These are phyloP conservation scores for Myxozyma kluyveri DNA, from an alignment of 805 yeast genomes.

Conservation along the genomic window DNA sequence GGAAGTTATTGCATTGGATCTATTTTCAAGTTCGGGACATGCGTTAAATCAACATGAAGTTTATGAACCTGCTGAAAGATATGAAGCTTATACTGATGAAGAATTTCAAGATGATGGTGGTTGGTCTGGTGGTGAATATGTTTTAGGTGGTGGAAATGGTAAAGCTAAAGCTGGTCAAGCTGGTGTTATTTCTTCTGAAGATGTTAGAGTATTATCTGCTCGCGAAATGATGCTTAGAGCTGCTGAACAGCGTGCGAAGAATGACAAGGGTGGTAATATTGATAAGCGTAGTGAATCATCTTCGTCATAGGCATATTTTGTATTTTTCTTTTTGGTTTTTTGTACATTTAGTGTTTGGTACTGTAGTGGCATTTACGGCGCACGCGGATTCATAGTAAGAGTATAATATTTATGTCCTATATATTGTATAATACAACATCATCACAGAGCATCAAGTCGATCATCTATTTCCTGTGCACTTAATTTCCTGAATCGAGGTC, in stretches of 20 bases:
- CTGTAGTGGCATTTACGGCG: too few relatives aligned
- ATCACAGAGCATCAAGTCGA: constrained; percentile 81
- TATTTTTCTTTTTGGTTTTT: neutral
- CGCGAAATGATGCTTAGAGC: constrained; percentile 21
- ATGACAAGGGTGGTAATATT: neutral
- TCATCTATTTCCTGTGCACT: constrained; percentile 92
- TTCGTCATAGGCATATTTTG: too few relatives aligned
- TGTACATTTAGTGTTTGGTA: neutral
- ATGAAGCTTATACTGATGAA: constrained; percentile 8
- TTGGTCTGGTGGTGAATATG: constrained; percentile 26
- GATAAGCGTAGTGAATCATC: too few relatives aligned
- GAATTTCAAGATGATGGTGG: constrained; percentile 23
- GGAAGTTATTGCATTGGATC: constrained; percentile 33
- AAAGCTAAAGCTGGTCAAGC: neutral
- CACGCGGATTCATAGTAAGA: too few relatives aligned
- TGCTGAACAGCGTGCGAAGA: constrained; percentile 12
- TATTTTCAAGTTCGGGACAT: constrained; percentile 11
- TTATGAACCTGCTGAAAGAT: neutral
- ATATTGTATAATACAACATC: neutral
- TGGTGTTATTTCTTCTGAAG: constrained; percentile 4
- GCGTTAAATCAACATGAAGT: constrained; percentile 9
- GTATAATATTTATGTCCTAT: constrained; percentile 1
- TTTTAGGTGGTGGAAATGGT: constrained; percentile 21
- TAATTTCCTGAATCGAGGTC: constrained; percentile 86
- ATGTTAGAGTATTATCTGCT: constrained; percentile 7